These are phyloP conservation scores for Fusarium algeriense DNA, from an alignment of 2,329 filamentous ascomycete species.

Conservation along the genomic window DNA sequence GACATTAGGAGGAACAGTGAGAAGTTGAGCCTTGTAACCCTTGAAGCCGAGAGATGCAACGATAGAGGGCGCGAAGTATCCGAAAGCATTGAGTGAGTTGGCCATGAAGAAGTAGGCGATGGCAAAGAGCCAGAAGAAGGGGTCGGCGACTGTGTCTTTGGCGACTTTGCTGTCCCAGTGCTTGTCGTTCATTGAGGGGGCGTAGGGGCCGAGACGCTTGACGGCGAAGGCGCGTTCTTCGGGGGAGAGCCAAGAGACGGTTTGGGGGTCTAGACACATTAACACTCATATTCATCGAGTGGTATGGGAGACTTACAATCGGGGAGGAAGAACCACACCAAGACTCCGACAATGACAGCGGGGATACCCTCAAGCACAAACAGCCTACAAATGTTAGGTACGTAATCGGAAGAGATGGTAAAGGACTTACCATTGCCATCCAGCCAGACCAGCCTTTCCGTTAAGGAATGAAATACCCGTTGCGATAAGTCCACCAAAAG, in stretches of 20 bases:
- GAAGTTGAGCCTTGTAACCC: slow-evolving; percentile 51
- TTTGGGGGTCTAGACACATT: slow-evolving; percentile 47
- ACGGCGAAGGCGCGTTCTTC: slow-evolving; percentile 52
- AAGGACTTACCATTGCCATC: slow-evolving; percentile 61
- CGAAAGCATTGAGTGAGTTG: slow-evolving; percentile 53
- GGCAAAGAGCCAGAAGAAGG: slow-evolving; percentile 52
- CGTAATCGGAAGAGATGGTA: rapidly evolving
- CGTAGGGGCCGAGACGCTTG: slow-evolving; percentile 52
- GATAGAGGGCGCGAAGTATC: slow-evolving; percentile 54
- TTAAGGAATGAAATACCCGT: slow-evolving; percentile 61
- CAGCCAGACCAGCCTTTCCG: slow-evolving; percentile 60
- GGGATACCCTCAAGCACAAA: slow-evolving; percentile 66
- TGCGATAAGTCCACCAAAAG: slow-evolving; percentile 71
- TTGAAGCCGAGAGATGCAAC: slow-evolving; percentile 52
- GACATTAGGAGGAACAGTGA: slow-evolving; percentile 55
- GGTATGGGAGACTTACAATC: slow-evolving; percentile 40
- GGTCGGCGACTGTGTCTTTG: slow-evolving; percentile 50
- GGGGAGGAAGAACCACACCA: slow-evolving; percentile 50
- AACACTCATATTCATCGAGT: rapidly evolving
- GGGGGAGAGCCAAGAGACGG: slow-evolving; percentile 49
- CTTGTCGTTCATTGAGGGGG: slow-evolving; percentile 52
- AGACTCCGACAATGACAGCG: slow-evolving; percentile 48
- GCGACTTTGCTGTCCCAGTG: slow-evolving; percentile 51
- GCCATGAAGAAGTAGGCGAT: slow-evolving; percentile 50
- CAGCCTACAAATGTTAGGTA: slow-evolving; percentile 59